Evolutionary conservation across 2,329 filamentous ascomycete genomes (phyloP).

Genomic region (Cladosporium sp.): DNA sequence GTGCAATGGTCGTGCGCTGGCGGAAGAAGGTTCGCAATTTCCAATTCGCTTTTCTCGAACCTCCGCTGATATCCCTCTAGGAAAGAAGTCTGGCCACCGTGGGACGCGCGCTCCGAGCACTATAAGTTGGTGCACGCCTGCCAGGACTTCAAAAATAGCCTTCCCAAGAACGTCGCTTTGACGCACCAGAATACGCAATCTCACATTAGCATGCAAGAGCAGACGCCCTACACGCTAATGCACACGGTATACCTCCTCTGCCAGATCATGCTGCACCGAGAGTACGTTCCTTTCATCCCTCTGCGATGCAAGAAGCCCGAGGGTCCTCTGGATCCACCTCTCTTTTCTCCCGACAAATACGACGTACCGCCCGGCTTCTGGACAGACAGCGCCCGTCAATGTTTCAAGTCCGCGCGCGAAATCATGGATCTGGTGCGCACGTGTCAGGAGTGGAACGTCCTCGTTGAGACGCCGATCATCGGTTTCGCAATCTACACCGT

Average conservation of each 20-base stretch:
- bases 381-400: conserved; percentile 54
- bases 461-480: conserved; percentile 62
- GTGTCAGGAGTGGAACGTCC: conserved; percentile 52
- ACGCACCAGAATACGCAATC: conserved; percentile 57
- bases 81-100: conserved; percentile 51
- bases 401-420: conserved; percentile 57
- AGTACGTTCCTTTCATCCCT: conserved; percentile 62
- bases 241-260: conserved; percentile 62
- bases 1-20: conserved; percentile 54
- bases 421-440: conserved; percentile 60
- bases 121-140: conserved; percentile 48
- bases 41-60: background rate
- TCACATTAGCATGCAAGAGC: conserved; percentile 58
- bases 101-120: conserved; percentile 53
- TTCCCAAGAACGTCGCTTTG: conserved; percentile 54
- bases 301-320: conserved; percentile 45
- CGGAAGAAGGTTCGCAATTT: conserved; percentile 43
- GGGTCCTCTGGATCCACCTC: conserved; percentile 55
- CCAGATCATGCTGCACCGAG: conserved; percentile 61
- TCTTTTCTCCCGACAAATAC: conserved; percentile 44
- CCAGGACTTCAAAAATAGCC: conserved; percentile 45
- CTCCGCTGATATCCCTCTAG: conserved; percentile 32
- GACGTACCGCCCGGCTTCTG: conserved; percentile 52
- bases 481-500: conserved; percentile 63
- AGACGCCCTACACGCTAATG: conserved; percentile 59